Base-by-base conservation (phyloP, 2,329 filamentous ascomycete species). In the Juglanconis oblonga region DNA sequence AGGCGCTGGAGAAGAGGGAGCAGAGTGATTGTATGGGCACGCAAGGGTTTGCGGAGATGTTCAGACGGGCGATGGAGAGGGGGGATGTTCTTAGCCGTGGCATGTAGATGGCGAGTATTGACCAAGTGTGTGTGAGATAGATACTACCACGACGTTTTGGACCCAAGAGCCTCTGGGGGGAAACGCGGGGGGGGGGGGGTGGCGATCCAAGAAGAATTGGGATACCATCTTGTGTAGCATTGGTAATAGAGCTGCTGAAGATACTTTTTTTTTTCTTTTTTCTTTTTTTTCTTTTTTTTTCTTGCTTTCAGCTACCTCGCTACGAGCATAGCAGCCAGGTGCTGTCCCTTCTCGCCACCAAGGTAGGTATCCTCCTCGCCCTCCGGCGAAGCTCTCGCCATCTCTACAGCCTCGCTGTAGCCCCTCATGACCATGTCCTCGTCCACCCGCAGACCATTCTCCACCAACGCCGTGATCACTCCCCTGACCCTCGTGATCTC, bases 401-500 rank as follows among this genome's bases (percentile, higher is more conserved):
- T 79, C 68, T 96, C 90, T 2, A 96, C 79, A 35, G 90, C 90
- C 64, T 89, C 90, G 56, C 89, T 86, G 71, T 98, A 99, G 0
- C 90, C 92, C 68, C 81, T 86, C 67, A 87, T 88, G 29, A 98
- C 89, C 72, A 87, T 93, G 48, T 95, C 91, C 76, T 98, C 94
- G 67, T 98, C 95, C 33, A 99, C 92, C 61, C 87, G 86, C 48
- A 95, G 77, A 0, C 91, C 91, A 49, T 89, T 86, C 72, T 96
- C 89, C 2, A 96, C 90, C 61, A 99, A 77, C 1, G 92, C 89
- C 59, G 87, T 84, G 58, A 99, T 89, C 59, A 95, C 90, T 29
- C 91, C 90, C 40, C 89, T 83, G 50, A 98, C 81, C 61, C 93
- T 82, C 14, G 91, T 87, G 74, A 99, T 97, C 79, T 98, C 95